A percentile compares a stretch with the other conserved stretches of the same genome.
Evolutionary conservation across 2,329 filamentous ascomycete species (phyloP).

Genomic region (Botryosphaeria dothidea): DNA sequence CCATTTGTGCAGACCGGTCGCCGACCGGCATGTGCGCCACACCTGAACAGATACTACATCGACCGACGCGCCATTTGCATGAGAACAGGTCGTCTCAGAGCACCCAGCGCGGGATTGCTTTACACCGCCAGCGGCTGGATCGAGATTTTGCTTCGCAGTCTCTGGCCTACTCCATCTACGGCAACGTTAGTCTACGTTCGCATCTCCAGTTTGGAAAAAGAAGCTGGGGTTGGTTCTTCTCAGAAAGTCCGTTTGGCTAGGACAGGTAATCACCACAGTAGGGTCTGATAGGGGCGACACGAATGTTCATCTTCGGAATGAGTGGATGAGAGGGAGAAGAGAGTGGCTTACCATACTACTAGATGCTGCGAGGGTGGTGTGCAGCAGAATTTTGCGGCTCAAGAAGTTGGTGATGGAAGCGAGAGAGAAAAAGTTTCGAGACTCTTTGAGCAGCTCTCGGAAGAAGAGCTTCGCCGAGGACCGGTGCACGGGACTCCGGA

Average conservation of each 20-base stretch:
- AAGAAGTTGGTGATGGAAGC: neutral
- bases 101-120: neutral
- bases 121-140: neutral
- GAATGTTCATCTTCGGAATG: slow-evolving; percentile 33
- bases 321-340: neutral
- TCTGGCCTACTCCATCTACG: neutral
- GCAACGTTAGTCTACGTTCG: neutral
- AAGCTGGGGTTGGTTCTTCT: slow-evolving; percentile 1
- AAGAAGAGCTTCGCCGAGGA: slow-evolving; percentile 7
- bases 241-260: slow-evolving; percentile 28
- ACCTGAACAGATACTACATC: neutral
- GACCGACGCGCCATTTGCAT: slow-evolving; percentile 1
- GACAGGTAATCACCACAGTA: slow-evolving; percentile 25
- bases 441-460: neutral
- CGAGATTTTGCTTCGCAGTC: neutral
- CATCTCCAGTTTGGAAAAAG: neutral
- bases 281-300: slow-evolving; percentile 31
- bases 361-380: neutral
- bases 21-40: neutral
- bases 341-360: slow-evolving; percentile 4
- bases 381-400: neutral
- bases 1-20: neutral
- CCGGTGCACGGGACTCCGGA: neutral
- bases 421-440: slow-evolving; percentile 12
- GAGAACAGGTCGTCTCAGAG: neutral